Evolutionary conservation across 208 protist species (phyloP).

Genomic region (Crithidia brevicula): DNA sequence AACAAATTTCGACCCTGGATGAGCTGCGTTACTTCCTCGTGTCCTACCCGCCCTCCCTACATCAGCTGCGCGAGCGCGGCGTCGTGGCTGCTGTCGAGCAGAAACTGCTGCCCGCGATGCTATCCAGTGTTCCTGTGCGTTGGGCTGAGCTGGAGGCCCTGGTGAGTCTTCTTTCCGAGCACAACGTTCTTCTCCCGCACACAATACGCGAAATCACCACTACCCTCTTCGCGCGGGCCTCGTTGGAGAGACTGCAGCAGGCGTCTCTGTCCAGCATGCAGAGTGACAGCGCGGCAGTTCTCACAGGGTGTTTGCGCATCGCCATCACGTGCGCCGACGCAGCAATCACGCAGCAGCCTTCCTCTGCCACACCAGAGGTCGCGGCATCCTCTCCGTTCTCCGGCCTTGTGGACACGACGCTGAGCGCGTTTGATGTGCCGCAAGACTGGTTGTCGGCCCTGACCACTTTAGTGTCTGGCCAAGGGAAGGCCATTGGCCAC

Average conservation of each 20-base stretch:
- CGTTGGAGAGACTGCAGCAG: conserved; percentile 7
- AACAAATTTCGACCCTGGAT: conserved; percentile 53
- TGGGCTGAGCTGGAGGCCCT: conserved; percentile 36
- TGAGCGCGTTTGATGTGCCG: conserved; percentile 14
- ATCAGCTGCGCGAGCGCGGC: conserved; percentile 38
- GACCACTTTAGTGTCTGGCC: background rate
- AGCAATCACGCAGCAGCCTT: background rate
- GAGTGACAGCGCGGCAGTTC: conserved; percentile 10
- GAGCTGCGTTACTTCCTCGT: conserved; percentile 59
- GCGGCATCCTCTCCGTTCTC: background rate
- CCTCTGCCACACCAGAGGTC: too few relatives aligned
- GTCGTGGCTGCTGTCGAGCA: conserved; percentile 54
- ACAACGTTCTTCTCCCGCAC: conserved; percentile 41
- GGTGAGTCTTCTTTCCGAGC: conserved; percentile 39
- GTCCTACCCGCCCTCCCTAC: conserved; percentile 55
- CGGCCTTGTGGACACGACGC: conserved; percentile 19
- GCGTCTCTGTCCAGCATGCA: background rate
- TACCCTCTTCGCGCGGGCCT: conserved; percentile 30
- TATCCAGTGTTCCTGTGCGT: conserved; percentile 15
- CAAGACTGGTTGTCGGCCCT: conserved; percentile 25
- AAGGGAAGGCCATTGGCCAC: background rate
- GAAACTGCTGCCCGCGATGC: conserved; percentile 39
- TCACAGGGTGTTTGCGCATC: conserved; percentile 16
- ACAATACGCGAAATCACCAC: conserved; percentile 26
- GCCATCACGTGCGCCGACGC: conserved; percentile 12